Conservation (phyloP, 2,329 filamentous ascomycete species). For the Nothopassalora personata region DNA sequence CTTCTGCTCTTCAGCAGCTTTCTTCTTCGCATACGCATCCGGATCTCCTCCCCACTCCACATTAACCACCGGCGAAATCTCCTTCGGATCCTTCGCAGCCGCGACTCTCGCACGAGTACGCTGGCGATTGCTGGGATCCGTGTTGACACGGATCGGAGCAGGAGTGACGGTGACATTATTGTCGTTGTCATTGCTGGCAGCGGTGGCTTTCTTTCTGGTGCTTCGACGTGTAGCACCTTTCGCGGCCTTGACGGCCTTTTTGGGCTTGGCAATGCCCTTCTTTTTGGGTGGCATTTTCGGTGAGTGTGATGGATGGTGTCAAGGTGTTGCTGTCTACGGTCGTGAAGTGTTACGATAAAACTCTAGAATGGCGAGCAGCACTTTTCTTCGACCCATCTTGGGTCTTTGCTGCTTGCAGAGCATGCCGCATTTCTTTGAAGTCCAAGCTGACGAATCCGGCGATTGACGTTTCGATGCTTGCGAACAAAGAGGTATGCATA, state of each 20-base stretch:
- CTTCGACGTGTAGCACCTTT: background rate
- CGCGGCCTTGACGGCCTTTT: background rate
- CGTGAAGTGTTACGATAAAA: no score
- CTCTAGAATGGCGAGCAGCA: background rate
- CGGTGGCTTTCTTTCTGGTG: background rate
- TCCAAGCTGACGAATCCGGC: background rate
- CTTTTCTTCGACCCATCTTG: background rate
- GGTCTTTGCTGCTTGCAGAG: background rate
- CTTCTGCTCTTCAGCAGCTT: background rate
- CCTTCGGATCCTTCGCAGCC: background rate
- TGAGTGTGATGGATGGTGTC: background rate
- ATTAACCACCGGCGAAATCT: background rate
- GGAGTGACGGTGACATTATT: background rate
- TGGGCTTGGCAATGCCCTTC: constrained; percentile 5
- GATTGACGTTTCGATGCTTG: background rate
- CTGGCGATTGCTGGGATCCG: background rate
- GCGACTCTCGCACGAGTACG: background rate
- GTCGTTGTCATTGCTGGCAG: background rate
- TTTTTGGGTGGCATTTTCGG: constrained; percentile 22
- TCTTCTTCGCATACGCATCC: background rate
- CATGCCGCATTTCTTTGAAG: background rate
- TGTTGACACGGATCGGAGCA: background rate
- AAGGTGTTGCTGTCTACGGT: no score
- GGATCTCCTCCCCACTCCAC: background rate
- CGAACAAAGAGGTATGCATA: background rate